Base-by-base conservation (phyloP, 495 filamentous ascomycete species). In the Tetracladium setigerum region DNA sequence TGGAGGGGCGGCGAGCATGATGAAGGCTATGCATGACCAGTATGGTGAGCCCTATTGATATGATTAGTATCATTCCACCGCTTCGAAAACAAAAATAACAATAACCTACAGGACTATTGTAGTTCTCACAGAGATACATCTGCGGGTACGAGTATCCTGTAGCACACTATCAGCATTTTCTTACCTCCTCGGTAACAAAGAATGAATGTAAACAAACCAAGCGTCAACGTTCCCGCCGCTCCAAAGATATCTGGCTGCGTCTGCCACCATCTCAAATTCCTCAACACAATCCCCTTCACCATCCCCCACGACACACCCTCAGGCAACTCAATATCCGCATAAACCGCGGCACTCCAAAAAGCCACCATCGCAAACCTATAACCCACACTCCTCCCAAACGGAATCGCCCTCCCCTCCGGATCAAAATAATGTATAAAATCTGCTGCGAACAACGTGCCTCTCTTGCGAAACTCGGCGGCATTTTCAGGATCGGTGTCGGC, bases 361-460 rank as follows among this genome's bases (percentile, higher is more conserved):
- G 77, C 83, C 8, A 79, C 80, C 83, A 89, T 89, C 24, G 84
- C 86, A 60, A 87, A 88, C 30, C 84, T 73, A 63, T 90, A 90
- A 16, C 82, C 85, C 37, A 88, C 76, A 17, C 78, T 84, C 12
- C 86, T 73, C 17, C 86, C 86, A 52, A 88, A 90, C 15, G 86
- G 84, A 32, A 87, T 83, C 5, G 81, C 78, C 38, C 52, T 31
- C 2, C 56, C 56, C 55, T 84, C 70, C 11, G 74, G 66, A 52
- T 83, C 83, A 43, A 85, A 86, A 59, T 88, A 89, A 60, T 88
- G 79, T 11, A 82, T 77, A 52, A 87, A 79, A 55, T 89, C 84
- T 11, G 77, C 63, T 0, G 84, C 82, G 49, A 74, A 86, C 35
- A 70, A 64, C 48, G 73, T 70, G 0, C 84, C 86, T 31, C 85